Evolutionary conservation across 1,284 basidiomycete genomes (phyloP).

Genomic region (Hypsizygus ulmarius): DNA sequence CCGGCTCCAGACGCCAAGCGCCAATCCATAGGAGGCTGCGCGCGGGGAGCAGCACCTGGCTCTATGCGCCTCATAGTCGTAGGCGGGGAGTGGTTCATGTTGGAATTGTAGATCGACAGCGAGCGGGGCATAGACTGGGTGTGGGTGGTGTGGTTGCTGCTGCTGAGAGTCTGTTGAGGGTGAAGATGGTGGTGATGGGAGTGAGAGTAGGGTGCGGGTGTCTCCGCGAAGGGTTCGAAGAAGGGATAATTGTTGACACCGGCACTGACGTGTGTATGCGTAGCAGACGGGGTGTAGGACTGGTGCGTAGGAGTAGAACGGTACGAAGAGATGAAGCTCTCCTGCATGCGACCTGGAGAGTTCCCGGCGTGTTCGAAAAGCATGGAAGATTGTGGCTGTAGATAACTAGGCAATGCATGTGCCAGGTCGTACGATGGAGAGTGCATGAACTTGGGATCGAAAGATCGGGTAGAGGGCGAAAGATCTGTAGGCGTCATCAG

Average conservation of each 20-base stretch:
- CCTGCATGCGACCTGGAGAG: slow-evolving; percentile 37
- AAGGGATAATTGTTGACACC: slow-evolving; percentile 33
- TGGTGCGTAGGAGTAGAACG: slow-evolving; percentile 24
- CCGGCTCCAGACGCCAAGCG: slow-evolving; percentile 25
- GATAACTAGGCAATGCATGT: slow-evolving; percentile 30
- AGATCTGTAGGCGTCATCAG: slow-evolving; percentile 67
- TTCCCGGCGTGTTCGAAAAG: slow-evolving; percentile 38
- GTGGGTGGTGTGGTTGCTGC: slow-evolving; percentile 25
- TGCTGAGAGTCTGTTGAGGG: slow-evolving; percentile 6
- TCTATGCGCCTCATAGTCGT: background rate
- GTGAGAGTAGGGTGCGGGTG: slow-evolving; percentile 28
- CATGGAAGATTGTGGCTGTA: slow-evolving; percentile 33
- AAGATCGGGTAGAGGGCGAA: slow-evolving; percentile 55
- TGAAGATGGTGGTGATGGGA: slow-evolving; percentile 21
- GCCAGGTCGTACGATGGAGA: slow-evolving; percentile 45
- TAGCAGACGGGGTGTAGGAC: slow-evolving; percentile 29
- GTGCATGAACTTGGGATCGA: slow-evolving; percentile 50
- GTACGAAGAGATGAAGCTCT: slow-evolving; percentile 32
- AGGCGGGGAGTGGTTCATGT: background rate
- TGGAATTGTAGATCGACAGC: slow-evolving; percentile 9
- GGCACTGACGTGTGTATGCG: slow-evolving; percentile 14
- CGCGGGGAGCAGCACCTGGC: background rate
- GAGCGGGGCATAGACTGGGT: slow-evolving; percentile 24
- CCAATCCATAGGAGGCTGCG: slow-evolving; percentile 32
- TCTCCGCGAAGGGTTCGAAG: slow-evolving; percentile 54